These are phyloP conservation scores for Diaporthe sp. DNA, from an alignment of 2,329 filamentous ascomycete species.

Conservation along the genomic window DNA sequence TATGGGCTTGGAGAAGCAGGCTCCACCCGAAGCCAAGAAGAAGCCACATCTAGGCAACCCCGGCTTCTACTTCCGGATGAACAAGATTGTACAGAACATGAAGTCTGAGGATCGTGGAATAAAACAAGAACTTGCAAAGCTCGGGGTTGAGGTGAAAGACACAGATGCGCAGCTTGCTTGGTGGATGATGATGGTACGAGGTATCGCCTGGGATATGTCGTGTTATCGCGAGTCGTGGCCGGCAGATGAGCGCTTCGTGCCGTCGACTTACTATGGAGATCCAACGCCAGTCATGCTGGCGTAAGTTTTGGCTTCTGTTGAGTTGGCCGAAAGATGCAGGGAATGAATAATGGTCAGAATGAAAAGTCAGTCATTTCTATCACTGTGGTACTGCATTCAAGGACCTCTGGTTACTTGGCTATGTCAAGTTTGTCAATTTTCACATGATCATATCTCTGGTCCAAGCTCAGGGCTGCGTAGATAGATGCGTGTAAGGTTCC, in stretches of 20 bases:
- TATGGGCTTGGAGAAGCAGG: neutral
- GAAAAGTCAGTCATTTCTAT: neutral
- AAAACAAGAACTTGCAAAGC: neutral
- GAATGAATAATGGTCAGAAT: neutral
- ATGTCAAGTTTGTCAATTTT: no score
- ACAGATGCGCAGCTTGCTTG: neutral
- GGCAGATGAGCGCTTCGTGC: neutral
- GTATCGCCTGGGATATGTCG: neutral
- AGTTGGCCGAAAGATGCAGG: neutral
- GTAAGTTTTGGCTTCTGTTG: neutral
- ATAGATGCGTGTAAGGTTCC: no score
- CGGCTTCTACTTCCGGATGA: neutral
- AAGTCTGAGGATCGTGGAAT: neutral
- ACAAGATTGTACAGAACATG: neutral
- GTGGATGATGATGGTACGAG: constrained; percentile 1
- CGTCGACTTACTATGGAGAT: neutral
- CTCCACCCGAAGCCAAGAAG: neutral
- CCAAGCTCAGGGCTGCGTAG: no score
- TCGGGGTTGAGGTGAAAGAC: neutral
- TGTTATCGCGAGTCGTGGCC: neutral
- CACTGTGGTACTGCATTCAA: no score
- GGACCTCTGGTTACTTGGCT: no score
- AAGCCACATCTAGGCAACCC: neutral
- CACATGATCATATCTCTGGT: no score
- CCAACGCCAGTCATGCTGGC: neutral